A percentile compares a stretch with the other conserved stretches of the same genome.
Evolutionary conservation across 2,329 filamentous ascomycete species (phyloP).

Genomic region (Sphaceloma murrayae): DNA sequence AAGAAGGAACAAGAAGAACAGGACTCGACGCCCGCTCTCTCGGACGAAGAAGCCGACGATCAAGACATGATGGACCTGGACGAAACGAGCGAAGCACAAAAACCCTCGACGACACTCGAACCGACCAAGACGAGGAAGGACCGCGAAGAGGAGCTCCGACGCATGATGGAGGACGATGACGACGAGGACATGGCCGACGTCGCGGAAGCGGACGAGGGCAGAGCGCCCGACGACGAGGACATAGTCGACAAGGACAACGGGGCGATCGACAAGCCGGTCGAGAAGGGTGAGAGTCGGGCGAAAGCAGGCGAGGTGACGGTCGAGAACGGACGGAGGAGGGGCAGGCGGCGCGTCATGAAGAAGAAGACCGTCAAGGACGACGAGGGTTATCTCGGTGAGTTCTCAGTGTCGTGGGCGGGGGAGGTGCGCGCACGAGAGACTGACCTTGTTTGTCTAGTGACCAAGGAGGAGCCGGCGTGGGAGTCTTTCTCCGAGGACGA

Average conservation of each 20-base stretch:
- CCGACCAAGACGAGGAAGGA: conserved; percentile 45
- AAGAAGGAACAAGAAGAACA: conserved; percentile 20
- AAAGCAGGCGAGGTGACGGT: conserved; percentile 41
- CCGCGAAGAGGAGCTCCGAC: conserved; percentile 54
- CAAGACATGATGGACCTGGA: conserved; percentile 31
- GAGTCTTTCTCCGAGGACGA: conserved; percentile 93
- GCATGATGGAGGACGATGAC: conserved; percentile 64
- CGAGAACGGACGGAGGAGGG: conserved; percentile 59
- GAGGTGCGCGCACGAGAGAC: conserved; percentile 13
- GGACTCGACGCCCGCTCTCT: conserved; percentile 28
- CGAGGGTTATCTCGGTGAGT: conserved; percentile 76
- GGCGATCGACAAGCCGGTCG: conserved; percentile 28
- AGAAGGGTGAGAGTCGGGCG: conserved; percentile 33
- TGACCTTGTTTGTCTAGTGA: conserved; percentile 49
- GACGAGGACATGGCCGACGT: conserved; percentile 24
- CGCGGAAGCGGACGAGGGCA: conserved; percentile 17
- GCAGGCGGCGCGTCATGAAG: conserved; percentile 70
- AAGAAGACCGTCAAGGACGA: conserved; percentile 82
- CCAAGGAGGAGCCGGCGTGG: conserved; percentile 74
- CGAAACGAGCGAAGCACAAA: conserved; percentile 20
- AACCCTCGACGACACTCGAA: conserved; percentile 18
- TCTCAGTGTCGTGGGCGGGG: background rate
- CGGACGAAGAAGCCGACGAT: conserved; percentile 48
- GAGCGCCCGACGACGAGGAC: conserved; percentile 47
- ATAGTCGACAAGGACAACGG: too few species aligned